Evolutionary conservation across 306 rosid species (phyloP).

Genomic region (Cucumis cinereus): DNA sequence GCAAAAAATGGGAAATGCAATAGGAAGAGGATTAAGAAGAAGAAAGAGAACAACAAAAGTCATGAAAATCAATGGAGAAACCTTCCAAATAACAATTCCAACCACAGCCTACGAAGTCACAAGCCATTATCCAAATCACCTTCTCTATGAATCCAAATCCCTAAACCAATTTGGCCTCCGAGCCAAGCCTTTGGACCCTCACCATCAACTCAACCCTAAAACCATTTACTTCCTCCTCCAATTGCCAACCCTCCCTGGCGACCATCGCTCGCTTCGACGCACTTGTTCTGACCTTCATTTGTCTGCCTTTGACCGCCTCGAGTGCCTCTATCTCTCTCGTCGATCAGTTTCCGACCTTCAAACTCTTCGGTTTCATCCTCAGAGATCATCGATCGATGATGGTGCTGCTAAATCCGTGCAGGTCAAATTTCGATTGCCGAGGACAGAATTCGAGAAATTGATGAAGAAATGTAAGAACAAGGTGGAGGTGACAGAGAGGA

Average conservation of each 20-base stretch:
- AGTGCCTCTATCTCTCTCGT: slow-evolving; percentile 59
- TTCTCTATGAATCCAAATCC: slow-evolving; percentile 40
- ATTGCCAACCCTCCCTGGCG: slow-evolving; percentile 22
- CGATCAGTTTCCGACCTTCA: slow-evolving; percentile 52
- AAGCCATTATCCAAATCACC: slow-evolving; percentile 47
- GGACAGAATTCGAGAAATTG: slow-evolving; percentile 45
- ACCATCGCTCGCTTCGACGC: slow-evolving; percentile 14
- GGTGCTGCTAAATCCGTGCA: slow-evolving; percentile 14
- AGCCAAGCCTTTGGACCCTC: slow-evolving; percentile 57
- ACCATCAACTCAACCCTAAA: slow-evolving; percentile 42
- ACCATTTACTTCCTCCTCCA: slow-evolving; percentile 48
- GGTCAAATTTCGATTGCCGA: slow-evolving; percentile 57
- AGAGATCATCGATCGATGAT: neutral
- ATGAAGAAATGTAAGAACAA: slow-evolving; percentile 47
- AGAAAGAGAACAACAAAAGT: slow-evolving; percentile 56
- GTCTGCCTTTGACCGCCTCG: slow-evolving; percentile 68
- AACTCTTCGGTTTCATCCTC: neutral
- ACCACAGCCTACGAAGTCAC: slow-evolving; percentile 40
- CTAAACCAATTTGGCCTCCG: slow-evolving; percentile 48
- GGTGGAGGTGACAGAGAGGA: slow-evolving; percentile 49
- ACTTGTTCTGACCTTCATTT: slow-evolving; percentile 40
- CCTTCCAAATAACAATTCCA: slow-evolving; percentile 49
- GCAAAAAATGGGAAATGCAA: slow-evolving; percentile 49
- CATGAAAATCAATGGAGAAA: slow-evolving; percentile 73
- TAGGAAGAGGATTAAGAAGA: slow-evolving; percentile 28